phyloP scores from a whole-genome alignment of 805 yeast species.

The Kazachstania martiniae region DNA sequence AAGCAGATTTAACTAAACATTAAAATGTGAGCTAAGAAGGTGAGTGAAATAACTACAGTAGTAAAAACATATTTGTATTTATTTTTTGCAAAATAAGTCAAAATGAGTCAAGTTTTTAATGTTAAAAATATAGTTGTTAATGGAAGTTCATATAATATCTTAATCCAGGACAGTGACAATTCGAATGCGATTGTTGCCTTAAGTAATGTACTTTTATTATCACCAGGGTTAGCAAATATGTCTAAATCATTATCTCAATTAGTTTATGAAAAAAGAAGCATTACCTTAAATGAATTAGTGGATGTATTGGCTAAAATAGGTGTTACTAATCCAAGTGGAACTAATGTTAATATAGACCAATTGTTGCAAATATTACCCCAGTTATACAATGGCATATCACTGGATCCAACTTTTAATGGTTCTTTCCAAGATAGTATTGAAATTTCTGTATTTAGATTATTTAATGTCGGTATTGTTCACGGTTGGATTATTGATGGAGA shows the following conservation, averaged over 20 bases:
- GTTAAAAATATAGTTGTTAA: slow-evolving; percentile 27
- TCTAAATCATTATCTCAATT: slow-evolving; percentile 17
- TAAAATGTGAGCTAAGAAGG: no score
- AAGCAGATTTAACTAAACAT: no score
- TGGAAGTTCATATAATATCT: slow-evolving; percentile 33
- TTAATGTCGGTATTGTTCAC: slow-evolving; percentile 56
- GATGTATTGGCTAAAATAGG: slow-evolving; percentile 41
- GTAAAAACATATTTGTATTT: no score
- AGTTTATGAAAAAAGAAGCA: slow-evolving; percentile 23
- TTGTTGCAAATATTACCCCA: slow-evolving; percentile 49
- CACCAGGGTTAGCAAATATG: slow-evolving; percentile 23
- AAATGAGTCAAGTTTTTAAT: slow-evolving; percentile 14
- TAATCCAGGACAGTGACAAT: slow-evolving; percentile 46
- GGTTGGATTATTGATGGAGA: slow-evolving; percentile 67
- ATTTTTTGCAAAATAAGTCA: no score
- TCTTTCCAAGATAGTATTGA: slow-evolving; percentile 44
- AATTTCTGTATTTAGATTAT: slow-evolving; percentile 44
- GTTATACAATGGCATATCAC: slow-evolving; percentile 57
- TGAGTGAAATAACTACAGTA: no score
- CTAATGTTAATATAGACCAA: slow-evolving; percentile 28
- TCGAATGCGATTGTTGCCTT: slow-evolving; percentile 83
- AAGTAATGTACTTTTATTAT: slow-evolving; percentile 54
- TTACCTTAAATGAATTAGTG: slow-evolving; percentile 34
- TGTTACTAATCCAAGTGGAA: slow-evolving; percentile 22
- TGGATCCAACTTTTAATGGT: slow-evolving; percentile 63